A percentile compares a stretch with the other conserved stretches of the same genome.
Conservation (phyloP, 805 yeast species). For the Pichia membranifaciens region DNA sequence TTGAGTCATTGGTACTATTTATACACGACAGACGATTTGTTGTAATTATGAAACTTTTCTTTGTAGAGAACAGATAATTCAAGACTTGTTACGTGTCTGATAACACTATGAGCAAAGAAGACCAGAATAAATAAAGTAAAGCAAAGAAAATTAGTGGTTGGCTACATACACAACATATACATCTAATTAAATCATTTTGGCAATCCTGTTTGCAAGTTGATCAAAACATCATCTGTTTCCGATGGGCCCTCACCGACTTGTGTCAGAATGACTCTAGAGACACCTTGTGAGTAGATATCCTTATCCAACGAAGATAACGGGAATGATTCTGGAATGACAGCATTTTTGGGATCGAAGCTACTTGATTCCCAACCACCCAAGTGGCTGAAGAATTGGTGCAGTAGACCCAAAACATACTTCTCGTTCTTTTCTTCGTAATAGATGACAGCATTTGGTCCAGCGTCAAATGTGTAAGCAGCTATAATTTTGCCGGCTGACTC, state of each 20-base stretch:
- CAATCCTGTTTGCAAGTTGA: conserved; percentile 51
- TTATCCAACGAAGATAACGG: conserved; percentile 30
- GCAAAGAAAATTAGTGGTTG: neutral
- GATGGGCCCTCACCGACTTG: conserved; percentile 85
- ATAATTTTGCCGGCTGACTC: conserved; percentile 56
- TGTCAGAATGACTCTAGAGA: conserved; percentile 79
- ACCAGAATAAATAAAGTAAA: neutral
- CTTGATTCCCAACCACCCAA: conserved; percentile 64
- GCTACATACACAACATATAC: neutral
- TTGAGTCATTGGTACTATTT: no score
- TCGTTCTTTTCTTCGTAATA: conserved; percentile 81
- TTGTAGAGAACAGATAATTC: no score
- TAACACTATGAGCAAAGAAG: no score
- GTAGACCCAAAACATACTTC: conserved; percentile 60
- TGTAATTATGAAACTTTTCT: neutral
- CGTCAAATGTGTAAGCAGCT: conserved; percentile 97
- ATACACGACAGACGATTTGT: neutral
- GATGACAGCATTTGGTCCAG: conserved; percentile 98
- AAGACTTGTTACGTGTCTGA: no score
- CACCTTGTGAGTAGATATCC: conserved; percentile 41
- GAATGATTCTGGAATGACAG: conserved; percentile 20
- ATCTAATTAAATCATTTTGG: conserved; percentile 37
- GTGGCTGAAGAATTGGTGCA: conserved; percentile 52
- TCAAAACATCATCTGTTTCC: conserved; percentile 48
- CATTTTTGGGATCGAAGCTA: conserved; percentile 18